A percentile compares a stretch with the other conserved stretches of the same genome.
Evolutionary conservation across 306 rosid genomes (phyloP).

Genomic region (Cicer cuneatum): DNA sequence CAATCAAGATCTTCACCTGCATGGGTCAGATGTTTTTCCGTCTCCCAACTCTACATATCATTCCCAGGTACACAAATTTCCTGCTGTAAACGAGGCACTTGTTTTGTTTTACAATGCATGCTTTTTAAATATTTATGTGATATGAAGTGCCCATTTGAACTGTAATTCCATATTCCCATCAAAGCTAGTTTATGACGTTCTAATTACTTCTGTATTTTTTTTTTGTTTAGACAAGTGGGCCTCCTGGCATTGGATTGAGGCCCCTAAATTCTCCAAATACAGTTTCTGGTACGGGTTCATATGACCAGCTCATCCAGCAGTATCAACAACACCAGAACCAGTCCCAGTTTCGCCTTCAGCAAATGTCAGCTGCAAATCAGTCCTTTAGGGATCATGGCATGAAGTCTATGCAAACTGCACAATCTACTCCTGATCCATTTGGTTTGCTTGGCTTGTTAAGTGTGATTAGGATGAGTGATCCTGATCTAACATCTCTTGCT

Average conservation of each 20-base stretch:
- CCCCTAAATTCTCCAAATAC: constrained; percentile 81
- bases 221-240: constrained; percentile 77
- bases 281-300: constrained; percentile 86
- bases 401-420: constrained; percentile 77
- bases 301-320: constrained; percentile 91
- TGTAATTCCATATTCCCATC: background rate
- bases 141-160: background rate
- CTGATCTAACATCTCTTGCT: constrained; percentile 92
- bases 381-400: constrained; percentile 88
- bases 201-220: constrained; percentile 32
- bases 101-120: background rate
- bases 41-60: constrained; percentile 87
- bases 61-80: constrained; percentile 71
- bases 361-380: constrained; percentile 81
- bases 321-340: constrained; percentile 86
- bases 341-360: constrained; percentile 87
- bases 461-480: constrained; percentile 93
- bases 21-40: constrained; percentile 88
- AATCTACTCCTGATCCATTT: constrained; percentile 82
- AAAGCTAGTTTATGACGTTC: constrained; percentile 30
- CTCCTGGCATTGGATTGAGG: constrained; percentile 97
- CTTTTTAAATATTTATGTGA: background rate
- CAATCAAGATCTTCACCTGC: constrained; percentile 94
- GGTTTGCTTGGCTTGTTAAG: constrained; percentile 95
- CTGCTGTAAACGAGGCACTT: constrained; percentile 13